Conservation (phyloP, 164 flowering plant species). For the Aristolochia californica region DNA sequence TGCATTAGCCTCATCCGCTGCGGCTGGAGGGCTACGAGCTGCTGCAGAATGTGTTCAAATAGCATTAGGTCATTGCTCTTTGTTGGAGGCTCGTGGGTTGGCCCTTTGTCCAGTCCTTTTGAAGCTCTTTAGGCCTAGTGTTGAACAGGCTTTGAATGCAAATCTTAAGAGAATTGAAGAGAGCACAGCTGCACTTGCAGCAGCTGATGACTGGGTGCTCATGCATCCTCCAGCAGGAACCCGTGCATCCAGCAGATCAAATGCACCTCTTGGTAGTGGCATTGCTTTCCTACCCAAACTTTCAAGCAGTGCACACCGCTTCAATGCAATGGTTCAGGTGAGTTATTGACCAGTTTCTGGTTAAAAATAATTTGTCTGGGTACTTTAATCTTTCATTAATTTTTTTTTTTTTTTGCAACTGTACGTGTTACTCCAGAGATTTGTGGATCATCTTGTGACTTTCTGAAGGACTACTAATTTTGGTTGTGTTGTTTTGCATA, state of each 20-base stretch:
- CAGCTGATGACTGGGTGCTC: slow-evolving; percentile 95
- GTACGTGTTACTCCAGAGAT: too few species aligned
- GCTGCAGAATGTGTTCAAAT: slow-evolving; percentile 96
- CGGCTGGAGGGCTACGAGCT: slow-evolving; percentile 88
- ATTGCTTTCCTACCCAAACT: slow-evolving; percentile 58
- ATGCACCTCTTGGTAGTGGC: slow-evolving; percentile 28
- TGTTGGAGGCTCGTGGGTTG: slow-evolving; percentile 85
- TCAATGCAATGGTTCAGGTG: slow-evolving; percentile 96
- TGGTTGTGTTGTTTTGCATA: slow-evolving; percentile 1
- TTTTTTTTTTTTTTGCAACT: too few species aligned
- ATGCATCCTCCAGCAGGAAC: slow-evolving; percentile 44
- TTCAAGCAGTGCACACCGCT: slow-evolving; percentile 83
- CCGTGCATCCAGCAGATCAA: slow-evolving; percentile 46
- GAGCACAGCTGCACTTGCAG: slow-evolving; percentile 89
- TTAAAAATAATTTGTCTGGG: neutral
- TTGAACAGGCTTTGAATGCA: slow-evolving; percentile 85
- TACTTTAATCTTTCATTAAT: too few species aligned
- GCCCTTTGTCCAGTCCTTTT: slow-evolving; percentile 76
- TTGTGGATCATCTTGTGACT: neutral
- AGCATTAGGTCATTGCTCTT: slow-evolving; percentile 82
- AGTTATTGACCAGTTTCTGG: neutral
- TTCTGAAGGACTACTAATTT: neutral
- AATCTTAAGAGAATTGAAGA: slow-evolving; percentile 85
- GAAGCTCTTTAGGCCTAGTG: slow-evolving; percentile 80
- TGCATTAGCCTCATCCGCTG: slow-evolving; percentile 81